Conservation (phyloP, 2,329 filamentous ascomycete species). For the Bipolaris sorokiniana region DNA sequence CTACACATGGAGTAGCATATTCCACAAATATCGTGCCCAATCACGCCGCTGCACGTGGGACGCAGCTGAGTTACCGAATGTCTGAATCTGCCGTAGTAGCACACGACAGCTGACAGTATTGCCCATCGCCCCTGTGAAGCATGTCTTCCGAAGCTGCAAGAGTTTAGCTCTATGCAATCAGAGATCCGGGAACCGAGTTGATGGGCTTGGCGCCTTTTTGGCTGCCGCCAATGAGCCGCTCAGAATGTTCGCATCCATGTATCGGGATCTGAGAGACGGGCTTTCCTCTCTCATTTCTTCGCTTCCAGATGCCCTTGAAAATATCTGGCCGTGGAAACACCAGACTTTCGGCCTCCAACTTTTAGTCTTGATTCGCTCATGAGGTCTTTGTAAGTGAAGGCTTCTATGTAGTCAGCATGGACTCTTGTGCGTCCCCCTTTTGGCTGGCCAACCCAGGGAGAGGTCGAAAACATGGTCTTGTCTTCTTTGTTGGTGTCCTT, state of each 20-base stretch:
- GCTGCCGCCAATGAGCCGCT: neutral
- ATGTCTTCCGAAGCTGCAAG: neutral
- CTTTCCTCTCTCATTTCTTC: neutral
- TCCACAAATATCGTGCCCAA: neutral
- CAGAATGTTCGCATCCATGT: too few relatives aligned
- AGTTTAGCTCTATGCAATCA: neutral
- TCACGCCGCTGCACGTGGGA: neutral
- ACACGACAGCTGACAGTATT: neutral
- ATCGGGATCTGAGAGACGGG: too few relatives aligned
- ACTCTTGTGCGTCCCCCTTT: neutral
- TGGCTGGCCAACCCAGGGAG: neutral
- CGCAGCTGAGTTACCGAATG: neutral
- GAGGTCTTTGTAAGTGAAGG: neutral
- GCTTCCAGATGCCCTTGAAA: neutral
- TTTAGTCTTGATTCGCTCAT: neutral
- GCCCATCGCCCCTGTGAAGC: neutral
- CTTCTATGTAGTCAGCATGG: neutral
- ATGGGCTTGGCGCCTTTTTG: neutral
- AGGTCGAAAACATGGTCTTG: too few relatives aligned
- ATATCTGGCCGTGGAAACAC: too few relatives aligned
- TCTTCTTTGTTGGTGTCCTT: too few relatives aligned
- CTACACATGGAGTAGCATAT: neutral
- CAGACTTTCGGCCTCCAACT: neutral
- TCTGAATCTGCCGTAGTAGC: neutral
- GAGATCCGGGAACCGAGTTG: neutral